These are phyloP conservation scores for Colletotrichum somersetense DNA, from an alignment of 2,329 filamentous ascomycete species.

Conservation along the genomic window DNA sequence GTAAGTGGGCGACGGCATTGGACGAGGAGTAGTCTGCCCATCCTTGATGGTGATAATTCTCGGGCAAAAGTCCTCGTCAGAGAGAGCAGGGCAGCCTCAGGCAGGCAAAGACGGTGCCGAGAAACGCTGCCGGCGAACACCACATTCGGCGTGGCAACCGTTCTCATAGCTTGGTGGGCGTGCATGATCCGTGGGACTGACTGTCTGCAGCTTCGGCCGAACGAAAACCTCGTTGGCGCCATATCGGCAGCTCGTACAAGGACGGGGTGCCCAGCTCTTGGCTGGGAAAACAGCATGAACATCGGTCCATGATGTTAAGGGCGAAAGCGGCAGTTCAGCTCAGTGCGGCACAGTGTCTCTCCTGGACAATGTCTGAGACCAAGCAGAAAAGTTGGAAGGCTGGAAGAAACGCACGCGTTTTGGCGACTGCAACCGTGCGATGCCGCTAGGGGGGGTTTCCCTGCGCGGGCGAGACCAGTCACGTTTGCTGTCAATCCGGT, in stretches of 20 bases:
- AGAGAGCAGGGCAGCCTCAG: background rate
- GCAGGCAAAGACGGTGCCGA: background rate
- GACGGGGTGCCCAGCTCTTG: background rate
- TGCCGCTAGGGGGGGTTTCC: constrained; percentile 33
- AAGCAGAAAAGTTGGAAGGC: background rate
- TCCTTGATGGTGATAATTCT: background rate
- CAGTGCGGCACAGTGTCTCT: constrained; percentile 18
- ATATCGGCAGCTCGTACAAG: background rate
- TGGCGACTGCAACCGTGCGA: constrained; percentile 36
- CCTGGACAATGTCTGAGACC: constrained; percentile 4
- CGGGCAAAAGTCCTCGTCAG: constrained; percentile 1
- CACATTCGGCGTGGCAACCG: background rate
- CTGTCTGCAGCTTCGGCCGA: constrained; percentile 14
- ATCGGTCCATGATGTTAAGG: constrained; percentile 7
- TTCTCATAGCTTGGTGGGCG: background rate
- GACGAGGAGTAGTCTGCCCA: background rate
- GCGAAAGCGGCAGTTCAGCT: background rate
- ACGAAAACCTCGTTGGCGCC: constrained; percentile 9
- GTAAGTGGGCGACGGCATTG: background rate
- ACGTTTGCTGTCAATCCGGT: constrained; percentile 21
- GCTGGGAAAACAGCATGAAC: constrained; percentile 14
- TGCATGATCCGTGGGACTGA: background rate
- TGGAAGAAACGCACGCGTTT: constrained; percentile 21
- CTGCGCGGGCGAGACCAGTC: constrained; percentile 11
- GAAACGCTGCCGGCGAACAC: background rate